Conservation (phyloP, 139 green algal species). For the Volvox reticuliferus region DNA sequence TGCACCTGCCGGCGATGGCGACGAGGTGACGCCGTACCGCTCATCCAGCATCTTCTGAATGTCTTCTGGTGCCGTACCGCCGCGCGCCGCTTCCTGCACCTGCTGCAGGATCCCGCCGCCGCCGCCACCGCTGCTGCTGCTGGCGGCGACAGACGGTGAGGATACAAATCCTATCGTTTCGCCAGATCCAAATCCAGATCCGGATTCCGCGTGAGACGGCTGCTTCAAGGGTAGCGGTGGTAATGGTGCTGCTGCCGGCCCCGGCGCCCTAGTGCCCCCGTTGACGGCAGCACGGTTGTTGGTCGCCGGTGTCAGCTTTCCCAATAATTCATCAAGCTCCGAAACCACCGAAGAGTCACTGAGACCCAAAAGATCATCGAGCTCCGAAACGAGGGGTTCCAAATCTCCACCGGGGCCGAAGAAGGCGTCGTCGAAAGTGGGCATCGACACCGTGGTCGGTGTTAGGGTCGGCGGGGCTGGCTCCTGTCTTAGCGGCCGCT, state of each 20-base stretch:
- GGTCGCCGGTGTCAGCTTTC: not conserved
- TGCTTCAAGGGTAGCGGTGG: not conserved
- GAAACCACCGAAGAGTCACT: not conserved
- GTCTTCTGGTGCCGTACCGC: not conserved
- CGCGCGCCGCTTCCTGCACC: not conserved
- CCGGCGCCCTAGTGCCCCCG: no score
- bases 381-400: not conserved
- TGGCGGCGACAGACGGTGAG: not conserved
- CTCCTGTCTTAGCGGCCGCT: not conserved
- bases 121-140: not conserved
- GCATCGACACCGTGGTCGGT: not conserved
- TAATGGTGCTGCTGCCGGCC: not conserved
- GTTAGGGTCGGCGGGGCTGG: not conserved
- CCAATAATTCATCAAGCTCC: constrained; percentile 23
- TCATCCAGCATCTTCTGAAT: constrained; percentile 32
- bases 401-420: not conserved
- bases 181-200: not conserved
- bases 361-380: not conserved
- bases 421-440: not conserved
- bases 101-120: not conserved
- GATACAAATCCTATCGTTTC: no score
- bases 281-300: not conserved
- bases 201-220: not conserved
- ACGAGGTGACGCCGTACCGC: not conserved
- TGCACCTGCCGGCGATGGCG: not conserved